Percentiles rank a stretch among this genome's conserved stretches.
phyloP scores from a whole-genome alignment of 139 green algal genomes.

The Zygnema cylindricum region DNA sequence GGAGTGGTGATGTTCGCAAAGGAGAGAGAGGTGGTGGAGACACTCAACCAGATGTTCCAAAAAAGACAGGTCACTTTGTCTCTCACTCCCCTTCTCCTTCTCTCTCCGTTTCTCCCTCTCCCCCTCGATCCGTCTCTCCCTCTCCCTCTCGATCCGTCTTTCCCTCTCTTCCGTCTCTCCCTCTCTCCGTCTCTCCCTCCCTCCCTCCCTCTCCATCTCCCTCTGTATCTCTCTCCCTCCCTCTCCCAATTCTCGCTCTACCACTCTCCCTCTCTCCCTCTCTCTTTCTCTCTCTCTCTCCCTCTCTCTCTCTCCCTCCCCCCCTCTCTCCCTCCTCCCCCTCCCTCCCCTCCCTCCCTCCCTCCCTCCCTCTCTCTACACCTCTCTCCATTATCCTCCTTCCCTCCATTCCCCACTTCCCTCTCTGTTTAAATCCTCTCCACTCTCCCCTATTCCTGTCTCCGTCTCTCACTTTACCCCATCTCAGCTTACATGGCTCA shows the following conservation, averaged over 20 bases:
- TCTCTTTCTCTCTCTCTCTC: slow-evolving; percentile 26
- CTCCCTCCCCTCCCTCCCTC: slow-evolving; percentile 13
- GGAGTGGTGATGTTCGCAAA: slow-evolving; percentile 53
- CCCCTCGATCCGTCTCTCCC: no score
- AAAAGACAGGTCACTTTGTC: not conserved
- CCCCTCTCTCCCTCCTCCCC: slow-evolving; percentile 4
- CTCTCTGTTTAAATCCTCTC: not conserved
- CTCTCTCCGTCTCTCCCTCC: slow-evolving; percentile 6
- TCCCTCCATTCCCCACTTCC: not conserved
- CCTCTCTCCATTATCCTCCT: not conserved
- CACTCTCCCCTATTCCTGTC: not conserved
- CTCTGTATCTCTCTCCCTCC: slow-evolving; percentile 1
- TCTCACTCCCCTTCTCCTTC: not conserved
- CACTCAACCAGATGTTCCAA: slow-evolving; percentile 8
- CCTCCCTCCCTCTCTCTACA: not conserved
- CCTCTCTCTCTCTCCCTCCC: slow-evolving; percentile 32
- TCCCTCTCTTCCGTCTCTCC: not conserved
- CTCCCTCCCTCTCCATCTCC: not conserved
- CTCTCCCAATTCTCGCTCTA: no score
- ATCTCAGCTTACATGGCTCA: not conserved
- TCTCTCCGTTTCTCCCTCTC: not conserved
- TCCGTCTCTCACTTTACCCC: not conserved
- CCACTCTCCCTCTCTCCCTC: not conserved
- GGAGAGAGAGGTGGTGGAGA: not conserved
- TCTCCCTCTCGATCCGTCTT: no score